Conservation (phyloP, 768 basidiomycete genomes). For the Phlebiopsis gigantea region DNA sequence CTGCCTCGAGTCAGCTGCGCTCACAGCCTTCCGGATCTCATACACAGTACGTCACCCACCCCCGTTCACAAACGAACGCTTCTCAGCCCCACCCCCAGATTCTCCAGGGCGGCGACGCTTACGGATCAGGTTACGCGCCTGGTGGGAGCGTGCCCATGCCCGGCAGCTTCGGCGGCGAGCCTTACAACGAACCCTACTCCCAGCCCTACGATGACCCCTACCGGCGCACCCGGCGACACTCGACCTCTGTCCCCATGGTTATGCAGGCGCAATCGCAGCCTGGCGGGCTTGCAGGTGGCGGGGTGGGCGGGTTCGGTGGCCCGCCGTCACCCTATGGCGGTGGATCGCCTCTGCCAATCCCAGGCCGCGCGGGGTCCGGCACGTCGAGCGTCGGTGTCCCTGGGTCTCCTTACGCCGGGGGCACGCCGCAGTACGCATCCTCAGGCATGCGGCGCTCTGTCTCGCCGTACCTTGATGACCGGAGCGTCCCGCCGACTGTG, state of each 20-base stretch:
- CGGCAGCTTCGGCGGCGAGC: neutral
- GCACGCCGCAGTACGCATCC: neutral
- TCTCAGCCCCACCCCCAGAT: neutral
- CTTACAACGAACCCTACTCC: neutral
- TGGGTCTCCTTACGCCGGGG: neutral
- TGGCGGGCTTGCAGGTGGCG: neutral
- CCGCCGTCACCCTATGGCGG: neutral
- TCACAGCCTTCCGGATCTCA: slow-evolving; percentile 59
- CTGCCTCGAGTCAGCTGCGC: slow-evolving; percentile 62
- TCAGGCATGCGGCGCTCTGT: neutral
- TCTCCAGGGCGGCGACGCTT: neutral
- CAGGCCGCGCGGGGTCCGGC: neutral
- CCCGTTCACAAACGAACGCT: neutral
- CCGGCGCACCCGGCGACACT: neutral
- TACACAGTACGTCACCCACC: slow-evolving; percentile 35
- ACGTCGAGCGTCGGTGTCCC: neutral
- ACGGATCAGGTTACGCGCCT: neutral
- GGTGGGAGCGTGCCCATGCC: neutral
- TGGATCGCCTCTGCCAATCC: neutral
- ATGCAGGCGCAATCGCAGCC: too few species aligned
- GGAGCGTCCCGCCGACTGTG: neutral
- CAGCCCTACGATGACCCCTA: neutral
- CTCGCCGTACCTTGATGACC: neutral
- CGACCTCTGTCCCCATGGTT: neutral
- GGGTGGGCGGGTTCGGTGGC: neutral